Evolutionary conservation across 768 basidiomycete genomes (phyloP).

Genomic region (Trametes villosa): DNA sequence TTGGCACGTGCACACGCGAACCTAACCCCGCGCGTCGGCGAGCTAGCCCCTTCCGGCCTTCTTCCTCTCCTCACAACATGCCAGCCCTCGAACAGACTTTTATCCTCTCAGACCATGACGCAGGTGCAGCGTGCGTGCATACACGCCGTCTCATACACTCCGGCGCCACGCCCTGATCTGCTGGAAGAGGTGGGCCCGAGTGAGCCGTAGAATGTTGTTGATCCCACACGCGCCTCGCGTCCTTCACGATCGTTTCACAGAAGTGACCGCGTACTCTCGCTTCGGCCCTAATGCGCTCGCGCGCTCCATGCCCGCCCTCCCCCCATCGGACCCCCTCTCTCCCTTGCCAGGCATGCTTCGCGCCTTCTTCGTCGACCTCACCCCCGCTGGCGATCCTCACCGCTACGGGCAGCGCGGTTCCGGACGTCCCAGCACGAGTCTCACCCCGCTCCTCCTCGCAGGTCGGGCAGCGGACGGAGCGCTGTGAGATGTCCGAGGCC

Average conservation of each 20-base stretch:
- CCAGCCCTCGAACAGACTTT: background rate
- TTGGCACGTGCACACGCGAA: slow-evolving; percentile 4
- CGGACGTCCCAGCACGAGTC: background rate
- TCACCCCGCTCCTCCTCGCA: slow-evolving; percentile 1
- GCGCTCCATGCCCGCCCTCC: background rate
- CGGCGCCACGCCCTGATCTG: too few relatives aligned
- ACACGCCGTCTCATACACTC: too few relatives aligned
- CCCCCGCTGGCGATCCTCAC: background rate
- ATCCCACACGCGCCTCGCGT: background rate
- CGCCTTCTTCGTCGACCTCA: background rate
- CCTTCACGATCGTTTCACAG: slow-evolving; percentile 11
- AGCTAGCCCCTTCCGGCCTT: background rate
- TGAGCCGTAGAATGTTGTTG: background rate
- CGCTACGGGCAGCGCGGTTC: background rate
- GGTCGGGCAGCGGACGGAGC: background rate
- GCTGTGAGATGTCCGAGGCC: slow-evolving; percentile 2
- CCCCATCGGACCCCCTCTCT: background rate
- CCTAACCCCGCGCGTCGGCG: background rate
- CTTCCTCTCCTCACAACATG: background rate
- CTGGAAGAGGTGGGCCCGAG: too few relatives aligned
- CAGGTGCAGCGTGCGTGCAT: too few relatives aligned
- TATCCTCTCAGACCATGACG: too few relatives aligned
- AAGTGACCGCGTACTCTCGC: slow-evolving; percentile 14
- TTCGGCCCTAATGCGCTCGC: background rate
- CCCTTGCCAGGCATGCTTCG: background rate